These are phyloP conservation scores for Cordyceps militaris DNA, from an alignment of 2,329 filamentous ascomycete genomes.

Conservation along the genomic window DNA sequence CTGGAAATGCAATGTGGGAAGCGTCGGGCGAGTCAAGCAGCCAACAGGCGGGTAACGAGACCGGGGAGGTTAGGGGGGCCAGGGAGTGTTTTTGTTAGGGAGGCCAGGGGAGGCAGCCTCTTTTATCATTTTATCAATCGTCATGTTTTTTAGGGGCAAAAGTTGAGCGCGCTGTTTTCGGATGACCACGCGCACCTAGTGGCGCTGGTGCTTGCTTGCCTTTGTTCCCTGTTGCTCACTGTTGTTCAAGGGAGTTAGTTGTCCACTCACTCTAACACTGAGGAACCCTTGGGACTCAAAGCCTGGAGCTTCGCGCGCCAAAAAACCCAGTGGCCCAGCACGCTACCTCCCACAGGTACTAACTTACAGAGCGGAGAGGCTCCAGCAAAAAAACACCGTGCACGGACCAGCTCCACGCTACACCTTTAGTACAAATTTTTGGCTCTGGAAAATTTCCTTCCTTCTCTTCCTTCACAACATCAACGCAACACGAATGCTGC, in stretches of 20 bases:
- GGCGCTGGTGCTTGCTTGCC: not conserved
- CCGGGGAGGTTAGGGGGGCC: not conserved
- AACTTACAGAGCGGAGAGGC: not conserved
- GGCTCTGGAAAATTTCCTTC: slow-evolving; percentile 2
- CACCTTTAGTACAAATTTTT: slow-evolving; percentile 3
- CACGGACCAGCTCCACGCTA: slow-evolving; percentile 9
- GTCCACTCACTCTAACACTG: not conserved
- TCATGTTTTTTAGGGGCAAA: no score
- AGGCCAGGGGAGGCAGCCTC: not conserved
- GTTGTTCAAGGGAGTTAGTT: not conserved
- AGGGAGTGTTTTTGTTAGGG: no score
- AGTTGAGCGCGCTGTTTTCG: no score
- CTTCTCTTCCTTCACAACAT: not conserved
- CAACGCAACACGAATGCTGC: not conserved
- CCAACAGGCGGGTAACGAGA: not conserved
- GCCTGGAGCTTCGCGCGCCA: not conserved
- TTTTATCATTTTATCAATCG: no score
- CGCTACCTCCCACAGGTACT: not conserved
- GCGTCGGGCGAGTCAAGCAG: not conserved
- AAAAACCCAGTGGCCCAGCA: not conserved
- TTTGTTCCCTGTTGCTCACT: no score
- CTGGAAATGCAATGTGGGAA: not conserved
- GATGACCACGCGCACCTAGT: no score
- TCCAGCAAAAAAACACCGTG: not conserved
- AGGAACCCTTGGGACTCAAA: no score